Conservation (phyloP, 2,329 filamentous ascomycete genomes). For the Alternaria brassicicola region DNA sequence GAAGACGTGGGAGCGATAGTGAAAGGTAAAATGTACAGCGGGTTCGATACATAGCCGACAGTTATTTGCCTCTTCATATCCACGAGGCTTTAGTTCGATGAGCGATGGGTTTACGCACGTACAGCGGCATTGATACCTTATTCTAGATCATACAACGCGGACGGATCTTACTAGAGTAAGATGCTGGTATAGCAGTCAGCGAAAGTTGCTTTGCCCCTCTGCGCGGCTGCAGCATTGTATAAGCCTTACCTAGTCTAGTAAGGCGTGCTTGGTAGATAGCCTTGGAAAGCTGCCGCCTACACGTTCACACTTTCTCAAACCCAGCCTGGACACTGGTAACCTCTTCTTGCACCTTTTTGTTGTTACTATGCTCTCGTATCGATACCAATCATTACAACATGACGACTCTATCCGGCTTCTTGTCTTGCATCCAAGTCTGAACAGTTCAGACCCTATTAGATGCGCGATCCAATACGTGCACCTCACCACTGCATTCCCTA, state of each 20-base stretch:
- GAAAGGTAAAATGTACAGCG: not conserved
- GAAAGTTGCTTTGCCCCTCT: too few relatives aligned
- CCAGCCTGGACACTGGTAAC: not conserved
- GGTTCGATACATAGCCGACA: too few relatives aligned
- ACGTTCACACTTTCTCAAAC: not conserved
- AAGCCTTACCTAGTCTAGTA: not conserved
- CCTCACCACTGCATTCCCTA: not conserved
- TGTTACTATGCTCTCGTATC: not conserved
- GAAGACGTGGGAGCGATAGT: constrained; percentile 2
- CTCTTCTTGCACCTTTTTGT: not conserved
- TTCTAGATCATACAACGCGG: not conserved
- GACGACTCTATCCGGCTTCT: not conserved
- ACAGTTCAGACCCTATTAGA: not conserved
- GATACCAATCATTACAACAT: not conserved
- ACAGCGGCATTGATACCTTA: not conserved
- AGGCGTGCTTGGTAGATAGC: not conserved
- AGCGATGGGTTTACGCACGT: too few relatives aligned
- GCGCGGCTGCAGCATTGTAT: not conserved
- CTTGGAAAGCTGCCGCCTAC: not conserved
- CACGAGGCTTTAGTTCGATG: too few relatives aligned
- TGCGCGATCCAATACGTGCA: not conserved
- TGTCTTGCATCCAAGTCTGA: not conserved
- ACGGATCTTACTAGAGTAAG: too few relatives aligned
- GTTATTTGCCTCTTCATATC: too few relatives aligned
- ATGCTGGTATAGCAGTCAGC: too few relatives aligned